Evolutionary conservation across 306 rosid genomes (phyloP).

Genomic region (Mimosa bimucronata): DNA sequence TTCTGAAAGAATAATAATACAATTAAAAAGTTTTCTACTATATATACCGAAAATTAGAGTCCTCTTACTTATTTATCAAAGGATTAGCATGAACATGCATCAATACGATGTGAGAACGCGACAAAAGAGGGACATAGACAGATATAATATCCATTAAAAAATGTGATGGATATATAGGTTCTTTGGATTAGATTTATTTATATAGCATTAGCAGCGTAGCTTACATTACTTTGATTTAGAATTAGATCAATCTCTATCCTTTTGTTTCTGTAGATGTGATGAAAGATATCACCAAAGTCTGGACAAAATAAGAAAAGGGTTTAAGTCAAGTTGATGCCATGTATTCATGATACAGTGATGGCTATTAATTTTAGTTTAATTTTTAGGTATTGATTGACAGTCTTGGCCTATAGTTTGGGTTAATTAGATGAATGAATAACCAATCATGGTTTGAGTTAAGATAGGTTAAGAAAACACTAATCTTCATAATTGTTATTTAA

Average conservation of each 20-base stretch:
- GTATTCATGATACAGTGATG: neutral
- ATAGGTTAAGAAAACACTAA: no score
- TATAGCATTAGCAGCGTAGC: neutral
- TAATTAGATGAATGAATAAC: no score
- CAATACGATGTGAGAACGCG: neutral
- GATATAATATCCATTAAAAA: neutral
- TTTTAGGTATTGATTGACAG: neutral
- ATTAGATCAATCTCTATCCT: neutral
- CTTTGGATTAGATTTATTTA: no score
- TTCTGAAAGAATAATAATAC: neutral
- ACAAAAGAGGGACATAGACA: neutral
- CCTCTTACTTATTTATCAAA: neutral
- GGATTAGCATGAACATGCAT: neutral
- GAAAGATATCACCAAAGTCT: neutral
- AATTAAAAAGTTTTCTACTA: neutral
- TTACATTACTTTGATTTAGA: neutral
- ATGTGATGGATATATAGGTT: neutral
- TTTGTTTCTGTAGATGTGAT: neutral
- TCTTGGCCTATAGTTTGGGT: neutral
- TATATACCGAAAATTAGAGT: neutral
- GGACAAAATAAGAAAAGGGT: constrained; percentile 5
- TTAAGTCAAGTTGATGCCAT: neutral
- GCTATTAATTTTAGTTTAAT: no score
- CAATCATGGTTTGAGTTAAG: neutral
- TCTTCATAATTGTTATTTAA: no score